Evolutionary conservation across 2,329 filamentous ascomycete species (phyloP).

Genomic region (Claviceps fusiformis): DNA sequence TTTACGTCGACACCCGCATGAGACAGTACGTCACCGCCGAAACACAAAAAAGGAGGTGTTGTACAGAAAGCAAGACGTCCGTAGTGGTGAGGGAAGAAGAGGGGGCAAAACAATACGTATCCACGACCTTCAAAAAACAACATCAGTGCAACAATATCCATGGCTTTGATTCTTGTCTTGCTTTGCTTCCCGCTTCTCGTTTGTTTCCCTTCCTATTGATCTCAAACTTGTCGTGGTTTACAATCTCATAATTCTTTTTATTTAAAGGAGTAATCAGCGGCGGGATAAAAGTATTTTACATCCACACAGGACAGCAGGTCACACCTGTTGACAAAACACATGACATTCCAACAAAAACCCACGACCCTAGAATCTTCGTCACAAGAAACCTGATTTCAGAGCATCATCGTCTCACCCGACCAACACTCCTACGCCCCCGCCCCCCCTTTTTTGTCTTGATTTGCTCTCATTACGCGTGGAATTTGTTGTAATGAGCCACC

Average conservation of each 20-base stretch:
- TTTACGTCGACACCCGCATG: too few species aligned
- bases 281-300: neutral
- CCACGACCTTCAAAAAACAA: too few species aligned
- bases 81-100: too few species aligned
- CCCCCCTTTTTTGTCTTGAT: slow-evolving; percentile 7
- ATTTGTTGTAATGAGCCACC: slow-evolving; percentile 12
- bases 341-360: slow-evolving; percentile 4
- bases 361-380: neutral
- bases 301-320: neutral
- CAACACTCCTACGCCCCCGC: slow-evolving; percentile 12
- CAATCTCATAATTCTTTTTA: neutral
- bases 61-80: too few species aligned
- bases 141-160: too few species aligned
- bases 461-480: slow-evolving; percentile 14
- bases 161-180: too few species aligned
- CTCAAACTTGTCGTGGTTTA: neutral
- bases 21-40: too few species aligned
- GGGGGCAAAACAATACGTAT: too few species aligned
- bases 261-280: neutral
- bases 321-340: slow-evolving; percentile 11
- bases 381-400: neutral
- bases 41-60: too few species aligned
- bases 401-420: slow-evolving; percentile 10
- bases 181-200: too few species aligned
- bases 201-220: too few species aligned